Conservation (phyloP, 2,329 filamentous ascomycete genomes). For the Epichloe brachyelytri region DNA sequence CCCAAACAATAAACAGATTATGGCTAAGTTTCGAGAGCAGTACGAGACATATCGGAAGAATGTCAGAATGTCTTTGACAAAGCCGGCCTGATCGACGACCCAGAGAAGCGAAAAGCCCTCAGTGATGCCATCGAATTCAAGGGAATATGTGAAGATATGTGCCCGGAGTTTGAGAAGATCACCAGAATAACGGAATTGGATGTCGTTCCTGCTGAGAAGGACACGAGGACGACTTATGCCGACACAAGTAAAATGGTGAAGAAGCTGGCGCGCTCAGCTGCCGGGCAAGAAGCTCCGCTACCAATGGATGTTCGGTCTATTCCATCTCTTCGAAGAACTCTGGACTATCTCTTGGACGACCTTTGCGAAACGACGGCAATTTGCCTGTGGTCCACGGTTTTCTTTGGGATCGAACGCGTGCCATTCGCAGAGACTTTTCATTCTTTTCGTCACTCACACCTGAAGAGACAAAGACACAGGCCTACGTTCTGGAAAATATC, state of each 20-base stretch:
- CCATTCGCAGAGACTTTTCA: constrained; percentile 55
- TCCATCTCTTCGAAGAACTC: constrained; percentile 41
- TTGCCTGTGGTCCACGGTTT: constrained; percentile 47
- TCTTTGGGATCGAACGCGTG: constrained; percentile 55
- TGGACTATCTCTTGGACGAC: constrained; percentile 51
- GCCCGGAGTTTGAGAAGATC: constrained; percentile 53
- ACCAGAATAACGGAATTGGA: constrained; percentile 49
- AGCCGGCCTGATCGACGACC: constrained; percentile 50
- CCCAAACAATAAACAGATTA: constrained; percentile 33
- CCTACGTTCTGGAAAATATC: constrained; percentile 54
- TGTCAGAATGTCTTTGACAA: constrained; percentile 44
- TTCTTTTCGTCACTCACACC: constrained; percentile 49
- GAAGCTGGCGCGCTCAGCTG: constrained; percentile 53
- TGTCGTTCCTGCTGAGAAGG: constrained; percentile 43
- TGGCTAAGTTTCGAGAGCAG: constrained; percentile 41
- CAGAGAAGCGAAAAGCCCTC: constrained; percentile 47
- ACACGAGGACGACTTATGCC: constrained; percentile 29
- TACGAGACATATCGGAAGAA: constrained; percentile 45
- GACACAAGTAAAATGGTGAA: constrained; percentile 48
- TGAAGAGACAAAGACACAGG: constrained; percentile 43
- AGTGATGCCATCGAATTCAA: constrained; percentile 54
- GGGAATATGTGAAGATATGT: constrained; percentile 58
- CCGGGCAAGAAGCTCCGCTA: constrained; percentile 53
- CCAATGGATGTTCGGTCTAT: constrained; percentile 56
- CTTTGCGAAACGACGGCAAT: constrained; percentile 42